These are phyloP conservation scores for Phytophthora melonis DNA, from an alignment of 352 stramenopile species.

Conservation along the genomic window DNA sequence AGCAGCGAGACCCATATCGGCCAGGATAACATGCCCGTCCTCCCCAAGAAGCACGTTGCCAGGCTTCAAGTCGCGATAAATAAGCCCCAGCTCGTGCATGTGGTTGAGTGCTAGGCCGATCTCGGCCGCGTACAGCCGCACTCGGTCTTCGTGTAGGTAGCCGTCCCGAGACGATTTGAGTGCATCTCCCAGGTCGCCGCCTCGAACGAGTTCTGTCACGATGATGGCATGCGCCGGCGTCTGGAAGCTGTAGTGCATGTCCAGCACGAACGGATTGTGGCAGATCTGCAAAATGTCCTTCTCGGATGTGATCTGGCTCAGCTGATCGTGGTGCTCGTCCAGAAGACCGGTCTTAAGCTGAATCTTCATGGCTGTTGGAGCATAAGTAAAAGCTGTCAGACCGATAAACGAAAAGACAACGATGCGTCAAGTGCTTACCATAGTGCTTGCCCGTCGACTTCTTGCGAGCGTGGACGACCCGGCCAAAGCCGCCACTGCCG, in stretches of 20 bases:
- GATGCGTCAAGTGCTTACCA: constrained; percentile 43
- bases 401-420: neutral
- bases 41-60: constrained; percentile 91
- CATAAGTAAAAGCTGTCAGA: constrained; percentile 4
- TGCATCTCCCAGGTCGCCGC: constrained; percentile 80
- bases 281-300: constrained; percentile 90
- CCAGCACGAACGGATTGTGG: constrained; percentile 90
- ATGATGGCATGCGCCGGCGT: constrained; percentile 88
- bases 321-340: constrained; percentile 86
- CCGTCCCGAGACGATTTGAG: constrained; percentile 76
- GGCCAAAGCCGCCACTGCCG: constrained; percentile 91
- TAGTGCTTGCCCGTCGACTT: constrained; percentile 93
- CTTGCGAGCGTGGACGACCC: constrained; percentile 91
- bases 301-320: constrained; percentile 89
- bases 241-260: constrained; percentile 94
- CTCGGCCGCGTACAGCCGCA: constrained; percentile 85
- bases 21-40: constrained; percentile 91
- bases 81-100: constrained; percentile 88
- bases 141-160: constrained; percentile 79
- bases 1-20: constrained; percentile 88
- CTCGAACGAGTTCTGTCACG: constrained; percentile 88
- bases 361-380: constrained; percentile 89
- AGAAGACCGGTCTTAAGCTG: constrained; percentile 91
- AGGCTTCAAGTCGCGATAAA: constrained; percentile 92
- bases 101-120: constrained; percentile 89